phyloP scores from a whole-genome alignment of 495 filamentous ascomycete genomes.

The Emericellopsis terricola region DNA sequence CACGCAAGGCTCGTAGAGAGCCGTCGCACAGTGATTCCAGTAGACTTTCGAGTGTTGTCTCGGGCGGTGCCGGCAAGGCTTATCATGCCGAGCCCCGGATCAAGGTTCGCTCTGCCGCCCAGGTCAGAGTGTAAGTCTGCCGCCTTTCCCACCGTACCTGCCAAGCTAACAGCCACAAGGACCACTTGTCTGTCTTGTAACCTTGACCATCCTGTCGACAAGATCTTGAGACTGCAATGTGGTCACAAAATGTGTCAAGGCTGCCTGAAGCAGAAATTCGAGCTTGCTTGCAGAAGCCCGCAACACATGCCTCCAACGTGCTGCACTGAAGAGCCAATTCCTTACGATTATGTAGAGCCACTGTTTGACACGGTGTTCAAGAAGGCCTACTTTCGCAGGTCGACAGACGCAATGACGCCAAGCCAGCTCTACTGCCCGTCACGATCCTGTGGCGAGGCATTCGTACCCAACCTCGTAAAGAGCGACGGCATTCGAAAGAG shows the following conservation, averaged over 20 bases:
- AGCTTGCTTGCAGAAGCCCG: constrained; percentile 52
- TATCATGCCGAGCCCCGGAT: no score
- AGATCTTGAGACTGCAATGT: constrained; percentile 52
- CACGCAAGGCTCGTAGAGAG: no score
- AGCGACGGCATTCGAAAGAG: constrained; percentile 28
- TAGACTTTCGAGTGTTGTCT: no score
- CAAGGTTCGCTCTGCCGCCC: no score
- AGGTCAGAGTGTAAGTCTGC: no score
- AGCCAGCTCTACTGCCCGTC: constrained; percentile 61
- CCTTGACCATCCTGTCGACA: no score
- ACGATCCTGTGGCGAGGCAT: constrained; percentile 53
- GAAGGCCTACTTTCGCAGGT: constrained; percentile 59
- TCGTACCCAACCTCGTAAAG: constrained; percentile 46
- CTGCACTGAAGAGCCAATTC: constrained; percentile 53
- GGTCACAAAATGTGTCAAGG: constrained; percentile 60
- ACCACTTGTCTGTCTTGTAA: no score
- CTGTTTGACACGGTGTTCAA: constrained; percentile 60
- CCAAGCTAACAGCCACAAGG: no score
- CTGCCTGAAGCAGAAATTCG: constrained; percentile 57
- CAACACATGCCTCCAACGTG: constrained; percentile 67
- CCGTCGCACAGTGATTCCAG: no score
- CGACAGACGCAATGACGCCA: constrained; percentile 50
- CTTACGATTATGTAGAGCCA: constrained; percentile 53
- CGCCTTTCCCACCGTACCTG: no score
- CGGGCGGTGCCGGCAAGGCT: no score